Base-by-base conservation (phyloP, 78 protist genomes). In the Protostelium mycophagum region DNA sequence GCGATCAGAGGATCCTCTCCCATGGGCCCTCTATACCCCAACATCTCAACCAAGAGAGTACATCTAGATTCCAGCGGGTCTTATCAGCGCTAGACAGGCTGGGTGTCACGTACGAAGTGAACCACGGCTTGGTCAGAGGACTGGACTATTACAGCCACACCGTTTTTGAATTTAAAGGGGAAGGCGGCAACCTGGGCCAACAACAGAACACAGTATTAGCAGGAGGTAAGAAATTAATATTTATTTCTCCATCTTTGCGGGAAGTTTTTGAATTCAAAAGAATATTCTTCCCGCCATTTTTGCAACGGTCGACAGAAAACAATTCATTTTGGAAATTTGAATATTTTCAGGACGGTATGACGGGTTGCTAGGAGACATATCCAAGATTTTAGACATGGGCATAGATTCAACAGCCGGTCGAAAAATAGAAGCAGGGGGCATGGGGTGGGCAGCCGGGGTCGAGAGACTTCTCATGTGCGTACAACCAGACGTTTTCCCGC, bases 131-230 rank as follows among this genome's bases (percentile, higher is more conserved):
- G 29, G 96, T 92, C 28, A 86, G 95, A 10, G 96, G 96, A 28
- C 88, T 95, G 37, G 96, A 95, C 89, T 95, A 95, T 87, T 95
- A 95, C 91, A 88, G 37, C 36, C 93, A 92, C 87, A 91, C 93
- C 28, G 93, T 92, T 36, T 95, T 95, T 90, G 96, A 95, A 38
- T 28, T 95, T 51, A 63, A 83, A 35, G 89, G 37, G 28, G 1
- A 85, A n/a, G 35, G 28, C 34, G 35, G 29, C 28, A 0, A 25
- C 36, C 85, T 86, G 9, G 86, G 89, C 28, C 73, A 63, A 10
- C 37, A 85, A 36, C 88, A 87, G 83, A 29, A 16, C 35, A 85
- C 87, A 16, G 73, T 87, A n/a, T 83, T 63, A 35, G 91, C 88
- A 0, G 91, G 86, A 0, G 95, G 90, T 28, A 0, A 38, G 36